A percentile compares a stretch with the other conserved stretches of the same genome.
These are phyloP conservation scores for Logfia minima DNA, from an alignment of 129 eudicot genomes.

Conservation along the genomic window DNA sequence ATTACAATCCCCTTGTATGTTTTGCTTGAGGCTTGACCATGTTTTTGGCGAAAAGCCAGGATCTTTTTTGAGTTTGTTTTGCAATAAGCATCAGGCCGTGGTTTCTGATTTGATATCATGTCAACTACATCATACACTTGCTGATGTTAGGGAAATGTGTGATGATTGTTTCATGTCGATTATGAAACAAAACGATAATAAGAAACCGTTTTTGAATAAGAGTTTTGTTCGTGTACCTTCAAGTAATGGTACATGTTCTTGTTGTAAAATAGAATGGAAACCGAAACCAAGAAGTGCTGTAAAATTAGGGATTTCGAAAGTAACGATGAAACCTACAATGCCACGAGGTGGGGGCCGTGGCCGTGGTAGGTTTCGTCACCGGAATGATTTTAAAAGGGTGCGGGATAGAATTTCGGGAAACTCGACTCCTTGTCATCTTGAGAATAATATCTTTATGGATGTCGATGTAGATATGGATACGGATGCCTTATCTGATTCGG, in stretches of 20 bases:
- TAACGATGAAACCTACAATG: slow-evolving; percentile 65
- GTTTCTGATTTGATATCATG: slow-evolving; percentile 61
- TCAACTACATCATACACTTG: slow-evolving; percentile 63
- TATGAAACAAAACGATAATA: slow-evolving; percentile 43
- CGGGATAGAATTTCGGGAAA: slow-evolving; percentile 45
- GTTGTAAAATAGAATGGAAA: slow-evolving; percentile 65
- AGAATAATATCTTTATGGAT: not conserved
- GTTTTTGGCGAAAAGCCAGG: slow-evolving; percentile 49
- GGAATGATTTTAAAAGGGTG: slow-evolving; percentile 54
- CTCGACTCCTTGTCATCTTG: slow-evolving; percentile 30
- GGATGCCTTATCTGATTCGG: slow-evolving; percentile 52
- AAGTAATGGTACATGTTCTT: slow-evolving; percentile 53
- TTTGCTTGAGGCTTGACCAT: slow-evolving; percentile 72
- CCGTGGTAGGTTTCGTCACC: slow-evolving; percentile 55
- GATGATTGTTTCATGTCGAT: slow-evolving; percentile 77
- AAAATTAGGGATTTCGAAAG: slow-evolving; percentile 51
- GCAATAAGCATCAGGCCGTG: slow-evolving; percentile 56
- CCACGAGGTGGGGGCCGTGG: slow-evolving; percentile 52
- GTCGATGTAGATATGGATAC: slow-evolving; percentile 11
- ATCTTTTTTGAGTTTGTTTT: slow-evolving; percentile 47
- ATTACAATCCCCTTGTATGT: slow-evolving; percentile 64
- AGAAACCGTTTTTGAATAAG: slow-evolving; percentile 35
- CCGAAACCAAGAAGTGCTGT: slow-evolving; percentile 45
- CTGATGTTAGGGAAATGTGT: slow-evolving; percentile 59
- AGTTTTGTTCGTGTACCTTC: slow-evolving; percentile 40